A percentile compares a stretch with the other conserved stretches of the same genome.
phyloP scores from a whole-genome alignment of 352 stramenopile species.

The Phytophthora sansomeana region DNA sequence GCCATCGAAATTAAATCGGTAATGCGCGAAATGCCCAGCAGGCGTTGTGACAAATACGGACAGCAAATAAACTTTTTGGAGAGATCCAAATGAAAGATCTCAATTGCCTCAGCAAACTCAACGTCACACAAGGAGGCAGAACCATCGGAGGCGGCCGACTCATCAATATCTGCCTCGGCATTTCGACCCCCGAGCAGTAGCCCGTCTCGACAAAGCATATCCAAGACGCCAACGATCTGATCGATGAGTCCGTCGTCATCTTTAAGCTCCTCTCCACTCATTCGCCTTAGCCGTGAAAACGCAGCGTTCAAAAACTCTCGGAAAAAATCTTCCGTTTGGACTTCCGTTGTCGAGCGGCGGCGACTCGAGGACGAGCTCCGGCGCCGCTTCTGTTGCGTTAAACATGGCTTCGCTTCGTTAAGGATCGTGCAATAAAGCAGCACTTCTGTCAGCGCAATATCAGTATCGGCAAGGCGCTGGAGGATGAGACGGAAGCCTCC shows the following conservation, averaged over 20 bases:
- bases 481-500: conserved; percentile 81
- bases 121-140: conserved; percentile 37
- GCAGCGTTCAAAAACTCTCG: conserved; percentile 78
- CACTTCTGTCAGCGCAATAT: conserved; percentile 67
- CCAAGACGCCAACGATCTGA: conserved; percentile 71
- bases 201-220: conserved; percentile 76
- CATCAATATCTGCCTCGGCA: conserved; percentile 34
- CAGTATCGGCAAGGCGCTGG: conserved; percentile 53
- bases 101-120: conserved; percentile 77
- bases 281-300: conserved; percentile 70
- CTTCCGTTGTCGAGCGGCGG: conserved; percentile 42
- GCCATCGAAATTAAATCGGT: conserved; percentile 85
- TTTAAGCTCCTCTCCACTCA: conserved; percentile 79
- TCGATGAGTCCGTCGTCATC: conserved; percentile 85
- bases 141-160: conserved; percentile 26
- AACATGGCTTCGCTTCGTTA: conserved; percentile 76
- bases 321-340: conserved; percentile 81
- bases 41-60: conserved; percentile 76
- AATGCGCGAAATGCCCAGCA: conserved; percentile 76
- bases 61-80: conserved; percentile 90
- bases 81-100: conserved; percentile 87
- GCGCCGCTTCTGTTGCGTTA: conserved; percentile 66
- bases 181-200: conserved; percentile 54
- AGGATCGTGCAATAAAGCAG: conserved; percentile 76
- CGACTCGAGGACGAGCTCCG: conserved; percentile 51